Evolutionary conservation across 371 early-diverging fungal species (phyloP), one percentile per base, ranked within the genome.

Genomic region (Mucor velutinosus): DNA sequence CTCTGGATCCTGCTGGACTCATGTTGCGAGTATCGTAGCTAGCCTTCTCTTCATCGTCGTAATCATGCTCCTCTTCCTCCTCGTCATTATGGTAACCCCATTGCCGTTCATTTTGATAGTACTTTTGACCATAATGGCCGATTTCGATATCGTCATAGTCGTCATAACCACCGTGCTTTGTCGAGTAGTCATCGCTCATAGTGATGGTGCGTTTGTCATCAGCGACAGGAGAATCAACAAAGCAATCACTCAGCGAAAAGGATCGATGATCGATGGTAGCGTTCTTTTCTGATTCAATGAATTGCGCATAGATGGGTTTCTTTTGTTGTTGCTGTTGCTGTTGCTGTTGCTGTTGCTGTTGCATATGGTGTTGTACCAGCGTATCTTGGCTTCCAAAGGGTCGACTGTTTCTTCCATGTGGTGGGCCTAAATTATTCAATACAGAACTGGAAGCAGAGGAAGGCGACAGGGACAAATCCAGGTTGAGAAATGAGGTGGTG

Each of bases 361-460:
- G 29, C 29, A 55, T 11, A 12, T 62, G 41, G 45, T 23, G 60
- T 7, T 64, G 74, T 7, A 81, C 79, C 6, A 81, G 61, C 6
- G 81, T 81, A 35, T 81, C 81, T 55, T 81, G 81, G n/a, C 81
- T 81, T 6, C 77, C 81, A 70, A 75, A 81, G 6, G 81, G 81
- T 27, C 76, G 63, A 41, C 53, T 63, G 12, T 29, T 32, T 10
- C 59, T 67, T 19, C 47, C 47, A 19, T 47, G n/a, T 21, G 47
- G 47, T 15, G 47, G 47, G 15, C 37, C 27, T 1, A 30, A 6
- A 51, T 37, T 7, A n/a, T 64, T 60, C 12, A 64, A 60, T 7
- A 64, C 63, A 32, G 67, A 62, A 12, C 67, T 63, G 0, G 71
- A 35, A 14, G 69, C 30, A 39, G 71, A 62, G 19, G 67, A 64